Percentiles rank a stretch among this genome's conserved stretches.
Conservation (phyloP, 805 yeast species). For the Candida sphagnicola region DNA sequence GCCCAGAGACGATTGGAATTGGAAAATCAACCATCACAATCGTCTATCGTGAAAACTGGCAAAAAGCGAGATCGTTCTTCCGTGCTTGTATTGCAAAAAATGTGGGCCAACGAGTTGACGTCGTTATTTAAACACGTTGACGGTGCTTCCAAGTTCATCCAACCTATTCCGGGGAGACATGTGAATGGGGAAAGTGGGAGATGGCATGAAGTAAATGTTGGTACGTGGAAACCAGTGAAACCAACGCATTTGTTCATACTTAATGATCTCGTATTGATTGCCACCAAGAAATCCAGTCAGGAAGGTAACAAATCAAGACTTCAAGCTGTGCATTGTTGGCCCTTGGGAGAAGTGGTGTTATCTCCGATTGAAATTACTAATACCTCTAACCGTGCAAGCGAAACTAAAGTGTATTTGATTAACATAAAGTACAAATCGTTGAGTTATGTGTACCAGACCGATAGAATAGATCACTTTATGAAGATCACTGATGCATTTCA, state of each 20-base stretch:
- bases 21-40: constrained; percentile 21
- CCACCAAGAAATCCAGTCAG: constrained; percentile 50
- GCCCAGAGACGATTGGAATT: constrained; percentile 55
- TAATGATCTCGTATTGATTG: constrained; percentile 74
- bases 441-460: constrained; percentile 58
- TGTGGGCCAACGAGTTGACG: constrained; percentile 75
- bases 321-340: constrained; percentile 77
- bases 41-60: background rate
- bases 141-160: constrained; percentile 80
- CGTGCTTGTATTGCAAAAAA: constrained; percentile 66
- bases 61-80: constrained; percentile 59
- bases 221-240: constrained; percentile 76
- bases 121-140: constrained; percentile 78
- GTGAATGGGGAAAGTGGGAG: constrained; percentile 73
- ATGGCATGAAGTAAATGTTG: constrained; percentile 84
- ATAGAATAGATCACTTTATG: constrained; percentile 51
- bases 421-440: constrained; percentile 45
- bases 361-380: constrained; percentile 31
- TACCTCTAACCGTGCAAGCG: constrained; percentile 13
- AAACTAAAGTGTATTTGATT: constrained; percentile 33
- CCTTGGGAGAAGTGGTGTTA: constrained; percentile 57
- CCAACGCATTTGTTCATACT: constrained; percentile 73
- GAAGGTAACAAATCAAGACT: constrained; percentile 36
- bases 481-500: constrained; percentile 53
- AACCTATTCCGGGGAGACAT: constrained; percentile 76